Evolutionary conservation across 169 alveolate species (phyloP).

Genomic region (Plasmodium billcollinsi): DNA sequence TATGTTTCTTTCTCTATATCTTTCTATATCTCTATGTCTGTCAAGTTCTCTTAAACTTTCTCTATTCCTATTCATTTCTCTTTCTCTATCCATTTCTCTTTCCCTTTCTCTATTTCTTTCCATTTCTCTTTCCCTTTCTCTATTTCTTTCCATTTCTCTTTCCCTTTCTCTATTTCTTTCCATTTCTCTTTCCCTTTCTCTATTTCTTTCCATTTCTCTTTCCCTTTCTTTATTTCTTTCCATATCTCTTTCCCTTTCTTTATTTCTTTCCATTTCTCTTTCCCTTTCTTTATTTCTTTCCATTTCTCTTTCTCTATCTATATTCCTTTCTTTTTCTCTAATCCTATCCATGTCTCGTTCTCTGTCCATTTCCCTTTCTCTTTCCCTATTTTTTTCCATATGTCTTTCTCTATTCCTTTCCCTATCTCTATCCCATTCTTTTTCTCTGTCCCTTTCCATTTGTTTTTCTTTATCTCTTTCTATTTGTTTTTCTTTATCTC

Average conservation of each 20-base stretch:
- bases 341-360: slow-evolving; percentile 9
- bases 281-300: slow-evolving; percentile 16
- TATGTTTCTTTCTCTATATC: background rate
- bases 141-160: background rate
- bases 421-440: slow-evolving; percentile 17
- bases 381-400: slow-evolving; percentile 19
- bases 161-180: too few species aligned
- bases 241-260: slow-evolving; percentile 14
- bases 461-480: slow-evolving; percentile 16
- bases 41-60: slow-evolving; percentile 7
- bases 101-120: slow-evolving; percentile 12
- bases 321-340: slow-evolving; percentile 9
- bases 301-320: slow-evolving; percentile 26
- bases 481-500: slow-evolving; percentile 1
- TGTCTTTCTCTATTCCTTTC: slow-evolving; percentile 15
- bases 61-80: slow-evolving; percentile 29
- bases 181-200: background rate
- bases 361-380: slow-evolving; percentile 10
- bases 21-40: slow-evolving; percentile 18
- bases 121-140: background rate
- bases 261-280: slow-evolving; percentile 5
- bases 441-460: background rate
- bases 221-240: slow-evolving; percentile 23
- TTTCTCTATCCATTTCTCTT: slow-evolving; percentile 3
- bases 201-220: background rate